Base-by-base conservation (phyloP, 2,329 filamentous ascomycete genomes). In the Madurella mycetomatis region DNA sequence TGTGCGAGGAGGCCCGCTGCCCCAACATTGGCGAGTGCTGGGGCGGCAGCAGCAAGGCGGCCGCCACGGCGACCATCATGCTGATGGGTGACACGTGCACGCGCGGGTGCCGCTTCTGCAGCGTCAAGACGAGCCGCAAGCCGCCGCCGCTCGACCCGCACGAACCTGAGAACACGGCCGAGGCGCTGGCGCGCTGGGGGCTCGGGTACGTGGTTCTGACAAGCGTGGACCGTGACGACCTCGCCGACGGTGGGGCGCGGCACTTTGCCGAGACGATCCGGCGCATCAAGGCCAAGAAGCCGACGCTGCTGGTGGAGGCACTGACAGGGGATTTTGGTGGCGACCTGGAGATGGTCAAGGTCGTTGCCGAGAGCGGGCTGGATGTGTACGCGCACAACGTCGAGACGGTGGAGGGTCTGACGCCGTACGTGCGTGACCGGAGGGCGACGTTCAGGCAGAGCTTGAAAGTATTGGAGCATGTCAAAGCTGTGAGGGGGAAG, bases 41-140 rank as follows among this genome's bases (percentile, higher is more conserved):
- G 94, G 94, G 94, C 58, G 94, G 94, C 34, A 84, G 80, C 67
- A 84, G 87, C 70, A 96, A 96, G 76, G 86, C 84, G 61, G 87
- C 90, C 25, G 94, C 94, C 4, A 99, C 94, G 32, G 94, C 94
- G 2, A 99, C 94, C 11, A 97, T 99, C 72, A 99, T 99, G 94
- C 77, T 99, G 46, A 97, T 97, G 92, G 94, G 94, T 60, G 94
- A 99, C 71, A 97, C 92, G 9, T 99, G 94, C 73, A 99, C 94
- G 16, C 83, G 94, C 56, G 94, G 92, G 16, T 99, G 94, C 73
- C 84, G 94, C 50, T 99, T 99, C 78, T 99, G 94, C 80, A 90
- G 87, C 61, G 94, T 99, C 49, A 97, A 97, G 80, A 99, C 94
- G 2, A 86, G 77, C 55, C 85, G 88, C 42, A 74, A 77, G 1